Conservation (phyloP, 129 eudicot species). For the Flaveria robusta region DNA sequence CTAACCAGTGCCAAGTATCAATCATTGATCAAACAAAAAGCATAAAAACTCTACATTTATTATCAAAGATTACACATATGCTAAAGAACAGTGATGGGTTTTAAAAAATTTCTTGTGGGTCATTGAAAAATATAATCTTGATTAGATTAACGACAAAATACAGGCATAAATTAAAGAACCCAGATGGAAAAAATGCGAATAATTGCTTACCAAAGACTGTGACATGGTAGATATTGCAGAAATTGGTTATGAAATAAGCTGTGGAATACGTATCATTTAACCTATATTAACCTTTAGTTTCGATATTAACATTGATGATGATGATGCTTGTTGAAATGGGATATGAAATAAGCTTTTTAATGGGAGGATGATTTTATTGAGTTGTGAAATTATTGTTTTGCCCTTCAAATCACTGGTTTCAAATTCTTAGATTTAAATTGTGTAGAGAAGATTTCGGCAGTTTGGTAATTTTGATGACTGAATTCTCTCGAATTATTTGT, state of each 20-base stretch:
- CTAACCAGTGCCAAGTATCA: constrained; percentile 26
- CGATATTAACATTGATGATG: constrained; percentile 16
- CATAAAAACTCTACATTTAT: constrained; percentile 32
- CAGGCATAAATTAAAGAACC: constrained; percentile 19
- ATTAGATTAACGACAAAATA: constrained; percentile 33
- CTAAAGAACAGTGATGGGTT: constrained; percentile 32
- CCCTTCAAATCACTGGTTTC: constrained; percentile 33
- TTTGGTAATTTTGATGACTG: constrained; percentile 35
- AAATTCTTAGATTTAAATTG: neutral
- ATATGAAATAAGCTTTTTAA: constrained; percentile 20
- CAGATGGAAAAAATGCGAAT: constrained; percentile 32
- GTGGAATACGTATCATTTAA: constrained; percentile 28
- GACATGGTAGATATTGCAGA: constrained; percentile 44
- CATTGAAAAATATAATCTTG: constrained; percentile 28
- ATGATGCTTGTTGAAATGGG: neutral
- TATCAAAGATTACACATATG: constrained; percentile 26
- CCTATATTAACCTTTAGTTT: constrained; percentile 28
- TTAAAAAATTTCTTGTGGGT: constrained; percentile 30
- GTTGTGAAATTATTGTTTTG: constrained; percentile 12
- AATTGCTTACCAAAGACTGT: constrained; percentile 47
- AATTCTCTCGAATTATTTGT: constrained; percentile 31
- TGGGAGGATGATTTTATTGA: constrained; percentile 19
- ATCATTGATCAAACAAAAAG: constrained; percentile 23
- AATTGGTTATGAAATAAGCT: constrained; percentile 37
- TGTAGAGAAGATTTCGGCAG: constrained; percentile 23